phyloP scores from a whole-genome alignment of 148 eudicot species.

The Diospyros lotus region DNA sequence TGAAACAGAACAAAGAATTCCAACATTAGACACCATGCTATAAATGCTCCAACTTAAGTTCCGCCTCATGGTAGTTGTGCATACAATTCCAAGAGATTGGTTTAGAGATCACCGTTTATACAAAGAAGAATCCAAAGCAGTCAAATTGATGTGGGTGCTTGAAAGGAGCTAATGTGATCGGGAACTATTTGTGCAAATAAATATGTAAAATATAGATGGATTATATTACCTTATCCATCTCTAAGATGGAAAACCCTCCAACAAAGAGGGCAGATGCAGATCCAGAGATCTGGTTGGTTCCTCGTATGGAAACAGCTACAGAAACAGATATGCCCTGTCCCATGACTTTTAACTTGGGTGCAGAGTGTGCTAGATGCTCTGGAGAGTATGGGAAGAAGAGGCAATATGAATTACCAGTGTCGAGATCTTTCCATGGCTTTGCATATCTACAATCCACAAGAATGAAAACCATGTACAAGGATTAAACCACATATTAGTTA shows the following conservation, averaged over 20 bases:
- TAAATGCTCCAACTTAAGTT: conserved; percentile 1
- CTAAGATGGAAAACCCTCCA: conserved; percentile 68
- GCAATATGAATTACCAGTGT: conserved; percentile 54
- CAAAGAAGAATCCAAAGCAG: not conserved
- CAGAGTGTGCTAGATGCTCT: conserved; percentile 46
- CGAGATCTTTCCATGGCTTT: conserved; percentile 68
- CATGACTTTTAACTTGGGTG: conserved; percentile 34
- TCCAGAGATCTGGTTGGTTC: conserved; percentile 45
- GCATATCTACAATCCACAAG: conserved; percentile 40
- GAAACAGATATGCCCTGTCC: conserved; percentile 39
- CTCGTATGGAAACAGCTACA: conserved; percentile 49
- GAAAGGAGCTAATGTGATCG: not conserved
- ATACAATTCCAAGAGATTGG: not conserved
- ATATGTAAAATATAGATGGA: not conserved
- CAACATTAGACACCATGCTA: conserved; percentile 3
- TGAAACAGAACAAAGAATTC: conserved; percentile 20
- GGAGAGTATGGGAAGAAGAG: conserved; percentile 85
- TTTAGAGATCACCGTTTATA: not conserved
- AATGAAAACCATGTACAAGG: not conserved
- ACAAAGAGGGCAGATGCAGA: conserved; percentile 70
- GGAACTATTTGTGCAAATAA: not conserved
- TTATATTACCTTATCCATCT: conserved; percentile 47
- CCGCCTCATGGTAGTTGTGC: not conserved
- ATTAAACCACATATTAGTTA: not conserved
- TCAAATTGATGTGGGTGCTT: not conserved